Evolutionary conservation across 768 basidiomycete genomes (phyloP).

Genomic region (Naganishia vaughanmartiniae): DNA sequence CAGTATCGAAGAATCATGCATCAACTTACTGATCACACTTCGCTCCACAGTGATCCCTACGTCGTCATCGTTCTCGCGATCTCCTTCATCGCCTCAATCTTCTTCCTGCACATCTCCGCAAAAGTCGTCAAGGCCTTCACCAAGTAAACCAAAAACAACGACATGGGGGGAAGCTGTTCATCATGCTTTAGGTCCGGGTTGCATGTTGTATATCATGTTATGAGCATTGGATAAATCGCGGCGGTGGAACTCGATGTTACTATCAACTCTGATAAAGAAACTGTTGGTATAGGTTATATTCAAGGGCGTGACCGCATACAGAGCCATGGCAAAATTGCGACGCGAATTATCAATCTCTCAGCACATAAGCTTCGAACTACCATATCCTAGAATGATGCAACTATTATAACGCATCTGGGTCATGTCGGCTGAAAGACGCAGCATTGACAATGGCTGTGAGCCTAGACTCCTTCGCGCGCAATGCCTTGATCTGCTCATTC

Average conservation of each 20-base stretch:
- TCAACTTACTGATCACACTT: neutral
- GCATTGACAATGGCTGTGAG: constrained; percentile 21
- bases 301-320: neutral
- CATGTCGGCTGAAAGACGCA: constrained; percentile 14
- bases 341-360: neutral
- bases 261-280: neutral
- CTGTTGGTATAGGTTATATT: neutral
- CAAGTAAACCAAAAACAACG: neutral
- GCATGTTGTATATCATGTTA: constrained; percentile 22
- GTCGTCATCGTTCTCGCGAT: constrained; percentile 93
- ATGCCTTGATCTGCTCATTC: constrained; percentile 14
- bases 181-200: neutral
- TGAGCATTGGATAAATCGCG: neutral
- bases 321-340: neutral
- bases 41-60: constrained; percentile 74
- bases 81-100: constrained; percentile 95
- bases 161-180: neutral
- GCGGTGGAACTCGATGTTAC: neutral
- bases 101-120: constrained; percentile 96
- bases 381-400: neutral
- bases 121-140: constrained; percentile 88
- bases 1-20: neutral
- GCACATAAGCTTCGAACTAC: neutral
- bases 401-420: constrained; percentile 6
- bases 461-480: constrained; percentile 14